Evolutionary conservation across 2,329 filamentous ascomycete genomes (phyloP).

Genomic region (Cladosporium sp.): DNA sequence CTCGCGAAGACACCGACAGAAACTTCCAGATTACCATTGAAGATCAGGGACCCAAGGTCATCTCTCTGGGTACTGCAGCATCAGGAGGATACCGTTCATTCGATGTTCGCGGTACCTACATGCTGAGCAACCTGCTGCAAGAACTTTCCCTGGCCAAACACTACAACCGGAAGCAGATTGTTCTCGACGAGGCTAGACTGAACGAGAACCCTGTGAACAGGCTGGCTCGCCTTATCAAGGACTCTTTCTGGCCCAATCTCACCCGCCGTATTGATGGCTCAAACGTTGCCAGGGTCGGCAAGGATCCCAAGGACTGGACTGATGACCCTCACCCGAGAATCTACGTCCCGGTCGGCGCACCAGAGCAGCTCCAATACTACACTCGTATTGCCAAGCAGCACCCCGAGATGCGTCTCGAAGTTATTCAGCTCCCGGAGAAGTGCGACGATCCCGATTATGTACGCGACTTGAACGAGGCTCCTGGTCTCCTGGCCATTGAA

Average conservation of each 20-base stretch:
- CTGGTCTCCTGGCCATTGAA: slow-evolving; percentile 82
- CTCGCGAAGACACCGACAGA: slow-evolving; percentile 85
- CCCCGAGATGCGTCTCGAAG: slow-evolving; percentile 83
- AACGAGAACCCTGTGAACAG: slow-evolving; percentile 94
- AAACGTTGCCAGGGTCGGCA: slow-evolving; percentile 79
- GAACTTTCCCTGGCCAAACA: slow-evolving; percentile 91
- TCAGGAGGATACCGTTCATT: slow-evolving; percentile 84
- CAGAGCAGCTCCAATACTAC: slow-evolving; percentile 89
- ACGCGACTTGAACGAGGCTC: slow-evolving; percentile 77
- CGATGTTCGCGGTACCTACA: slow-evolving; percentile 93
- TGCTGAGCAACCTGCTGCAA: slow-evolving; percentile 93
- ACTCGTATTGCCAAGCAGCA: slow-evolving; percentile 69
- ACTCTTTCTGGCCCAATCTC: slow-evolving; percentile 89
- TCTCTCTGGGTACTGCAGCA: slow-evolving; percentile 77
- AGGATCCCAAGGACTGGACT: slow-evolving; percentile 95
- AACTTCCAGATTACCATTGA: slow-evolving; percentile 99
- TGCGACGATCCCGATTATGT: slow-evolving; percentile 73
- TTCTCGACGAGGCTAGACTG: slow-evolving; percentile 84
- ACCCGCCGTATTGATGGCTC: slow-evolving; percentile 87
- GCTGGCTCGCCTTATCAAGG: slow-evolving; percentile 77
- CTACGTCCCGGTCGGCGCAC: slow-evolving; percentile 79
- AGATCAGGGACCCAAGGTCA: slow-evolving; percentile 87
- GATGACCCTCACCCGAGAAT: slow-evolving; percentile 83
- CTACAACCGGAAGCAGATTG: slow-evolving; percentile 81
- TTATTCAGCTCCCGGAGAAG: slow-evolving; percentile 67